phyloP scores from a whole-genome alignment of 345 rosid species.

The Populus nigra region DNA sequence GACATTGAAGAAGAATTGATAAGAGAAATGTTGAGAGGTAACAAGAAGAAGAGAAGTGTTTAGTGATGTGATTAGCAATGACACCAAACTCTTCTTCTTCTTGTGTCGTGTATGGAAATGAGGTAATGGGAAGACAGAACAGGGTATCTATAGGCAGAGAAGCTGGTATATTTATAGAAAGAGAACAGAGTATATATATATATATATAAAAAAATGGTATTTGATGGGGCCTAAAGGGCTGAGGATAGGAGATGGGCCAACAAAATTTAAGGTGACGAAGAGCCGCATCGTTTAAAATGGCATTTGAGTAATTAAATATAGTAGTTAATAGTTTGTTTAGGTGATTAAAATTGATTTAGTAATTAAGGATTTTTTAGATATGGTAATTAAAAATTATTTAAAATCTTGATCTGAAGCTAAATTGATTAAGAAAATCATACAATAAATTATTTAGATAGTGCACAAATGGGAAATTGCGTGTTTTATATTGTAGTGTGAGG shows the following conservation, averaged over 20 bases:
- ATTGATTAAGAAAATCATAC: too few species aligned
- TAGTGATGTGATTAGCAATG: neutral
- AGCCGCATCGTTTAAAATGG: neutral
- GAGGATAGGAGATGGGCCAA: neutral
- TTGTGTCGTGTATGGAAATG: conserved; percentile 7
- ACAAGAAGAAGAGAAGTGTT: conserved; percentile 4
- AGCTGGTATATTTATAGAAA: neutral
- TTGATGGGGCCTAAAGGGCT: neutral
- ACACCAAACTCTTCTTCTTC: conserved; percentile 11
- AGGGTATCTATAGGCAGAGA: conserved; percentile 20
- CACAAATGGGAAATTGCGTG: too few species aligned
- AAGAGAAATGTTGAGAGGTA: neutral
- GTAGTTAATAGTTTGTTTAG: too few species aligned
- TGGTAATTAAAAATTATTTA: too few species aligned
- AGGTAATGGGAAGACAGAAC: neutral
- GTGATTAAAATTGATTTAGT: too few species aligned
- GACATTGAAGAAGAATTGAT: conserved; percentile 29
- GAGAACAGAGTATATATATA: too few species aligned
- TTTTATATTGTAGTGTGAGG: too few species aligned
- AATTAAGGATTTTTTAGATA: too few species aligned
- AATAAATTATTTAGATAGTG: too few species aligned
- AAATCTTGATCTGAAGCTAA: too few species aligned
- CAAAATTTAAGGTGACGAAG: neutral
- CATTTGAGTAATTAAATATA: too few species aligned
- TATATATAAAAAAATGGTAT: too few species aligned